Evolutionary conservation across 2,329 filamentous ascomycete species (phyloP).

Genomic region (Helotiales sp.): DNA sequence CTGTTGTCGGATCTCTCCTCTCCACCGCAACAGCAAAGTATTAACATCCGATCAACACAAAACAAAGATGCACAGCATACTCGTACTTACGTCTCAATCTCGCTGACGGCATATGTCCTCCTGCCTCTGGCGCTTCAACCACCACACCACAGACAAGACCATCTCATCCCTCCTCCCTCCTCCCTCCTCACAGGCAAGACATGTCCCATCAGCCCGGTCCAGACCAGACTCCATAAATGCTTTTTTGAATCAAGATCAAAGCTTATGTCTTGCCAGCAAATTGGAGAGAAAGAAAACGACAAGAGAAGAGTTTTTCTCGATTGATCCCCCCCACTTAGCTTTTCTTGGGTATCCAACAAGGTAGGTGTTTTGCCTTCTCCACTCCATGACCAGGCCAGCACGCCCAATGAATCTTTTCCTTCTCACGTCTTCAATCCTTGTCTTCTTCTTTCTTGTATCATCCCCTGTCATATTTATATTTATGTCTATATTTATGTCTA

Average conservation of each 20-base stretch:
- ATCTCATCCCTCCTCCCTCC: background rate
- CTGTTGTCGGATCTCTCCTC: background rate
- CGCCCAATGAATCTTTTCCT: background rate
- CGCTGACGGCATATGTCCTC: background rate
- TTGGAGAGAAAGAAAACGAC: background rate
- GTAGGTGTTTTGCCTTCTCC: constrained; percentile 10
- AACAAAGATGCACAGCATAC: background rate
- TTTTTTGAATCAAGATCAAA: background rate
- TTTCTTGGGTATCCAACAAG: constrained; percentile 24
- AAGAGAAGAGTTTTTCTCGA: background rate
- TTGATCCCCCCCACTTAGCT: background rate
- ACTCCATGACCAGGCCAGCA: constrained; percentile 6
- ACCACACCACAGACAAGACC: background rate
- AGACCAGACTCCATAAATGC: background rate
- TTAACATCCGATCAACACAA: background rate
- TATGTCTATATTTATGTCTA: too few species aligned
- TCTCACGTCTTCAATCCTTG: background rate
- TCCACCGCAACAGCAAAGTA: background rate
- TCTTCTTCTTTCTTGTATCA: background rate
- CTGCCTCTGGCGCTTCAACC: background rate
- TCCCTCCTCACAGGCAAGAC: background rate
- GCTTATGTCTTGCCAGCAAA: background rate
- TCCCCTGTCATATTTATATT: too few species aligned
- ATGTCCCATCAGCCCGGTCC: background rate
- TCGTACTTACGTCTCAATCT: background rate